phyloP scores from a whole-genome alignment of 768 basidiomycete species.

The Roridomyces roridus region DNA sequence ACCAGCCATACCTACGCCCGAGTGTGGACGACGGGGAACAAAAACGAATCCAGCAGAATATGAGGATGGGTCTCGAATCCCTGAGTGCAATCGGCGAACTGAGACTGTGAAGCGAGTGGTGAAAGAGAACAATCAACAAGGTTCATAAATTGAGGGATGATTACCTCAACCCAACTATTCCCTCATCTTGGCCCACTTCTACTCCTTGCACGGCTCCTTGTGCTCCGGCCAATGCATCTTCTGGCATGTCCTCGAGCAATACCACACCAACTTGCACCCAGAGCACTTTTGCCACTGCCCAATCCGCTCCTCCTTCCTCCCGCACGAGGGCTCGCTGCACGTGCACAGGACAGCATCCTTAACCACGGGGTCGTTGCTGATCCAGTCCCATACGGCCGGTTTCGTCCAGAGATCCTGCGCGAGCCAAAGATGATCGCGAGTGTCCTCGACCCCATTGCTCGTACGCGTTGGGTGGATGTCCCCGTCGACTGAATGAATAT shows the following conservation, averaged over 20 bases:
- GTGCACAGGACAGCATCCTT: conserved; percentile 37
- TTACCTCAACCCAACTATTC: too few species aligned
- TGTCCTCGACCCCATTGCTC: conserved; percentile 46
- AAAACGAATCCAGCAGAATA: too few species aligned
- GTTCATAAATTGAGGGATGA: too few species aligned
- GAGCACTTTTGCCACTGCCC: conserved; percentile 33
- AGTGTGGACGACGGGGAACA: too few species aligned
- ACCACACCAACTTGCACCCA: conserved; percentile 16
- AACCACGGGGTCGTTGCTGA: conserved; percentile 38
- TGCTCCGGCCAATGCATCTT: conserved; percentile 5
- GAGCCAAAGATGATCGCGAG: conserved; percentile 53
- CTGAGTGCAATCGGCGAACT: too few species aligned
- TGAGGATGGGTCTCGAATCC: too few species aligned
- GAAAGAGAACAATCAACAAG: too few species aligned
- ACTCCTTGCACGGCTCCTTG: conserved; percentile 2
- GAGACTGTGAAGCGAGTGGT: too few species aligned
- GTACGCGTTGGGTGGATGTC: conserved; percentile 32
- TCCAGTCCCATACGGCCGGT: conserved; percentile 50
- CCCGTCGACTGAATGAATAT: conserved; percentile 30
- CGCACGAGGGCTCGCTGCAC: conserved; percentile 40
- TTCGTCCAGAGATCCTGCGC: conserved; percentile 52
- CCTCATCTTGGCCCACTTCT: too few species aligned
- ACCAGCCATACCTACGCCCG: too few species aligned
- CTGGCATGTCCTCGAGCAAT: conserved; percentile 8
- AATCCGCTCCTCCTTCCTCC: conserved; percentile 35